Evolutionary conservation across 495 filamentous ascomycete species (phyloP), one percentile per base, ranked within the genome.

Genomic region (Talaromyces proteolyticus): DNA sequence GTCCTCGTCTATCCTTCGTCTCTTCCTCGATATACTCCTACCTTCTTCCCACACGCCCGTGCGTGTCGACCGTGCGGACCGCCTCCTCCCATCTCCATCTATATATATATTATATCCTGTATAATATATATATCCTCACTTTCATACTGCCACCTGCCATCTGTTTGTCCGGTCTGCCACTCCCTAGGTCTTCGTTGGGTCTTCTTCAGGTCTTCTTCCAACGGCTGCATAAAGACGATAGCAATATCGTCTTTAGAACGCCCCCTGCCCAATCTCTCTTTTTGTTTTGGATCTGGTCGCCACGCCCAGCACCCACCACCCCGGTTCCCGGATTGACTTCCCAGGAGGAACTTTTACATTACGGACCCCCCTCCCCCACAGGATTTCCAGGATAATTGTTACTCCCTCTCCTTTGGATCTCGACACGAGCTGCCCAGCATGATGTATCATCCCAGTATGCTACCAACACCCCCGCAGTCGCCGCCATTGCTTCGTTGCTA

Each of bases 391-490:
- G 29, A 34, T 34, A 34, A 34, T 34, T 34, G 29, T 14, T 34
- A 29, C 25, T 34, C 29, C 14, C 14, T 14, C 8, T 34, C 14
- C 45, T 25, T 47, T 47, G 29, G 45, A 46, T 45, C 43, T 38
- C 37, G 1, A 4, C 4, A 10, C 43, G 22, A 45, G 21, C 7
- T 25, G 3, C 16, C 21, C 46, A 24, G 16, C 49, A 45, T 44
- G 19, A 14, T 57, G 55, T 41, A 64, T 41, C 55, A 68, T 59
- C 71, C 71, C 36, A 55, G 62, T 39, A 79, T 82, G 74, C 69
- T 83, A 29, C 81, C 79, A 20, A 84, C 83, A 26, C 81, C 82
- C 29, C 81, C 83, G 41, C 67, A 76, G 40, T 81, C 81, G 39
- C 79, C 80, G 17, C 71, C 73, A 44, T 57, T 72, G 38, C 58